phyloP scores from a whole-genome alignment of 192 early-diverging fungal genomes.

The Polychytrium aggregatum region DNA sequence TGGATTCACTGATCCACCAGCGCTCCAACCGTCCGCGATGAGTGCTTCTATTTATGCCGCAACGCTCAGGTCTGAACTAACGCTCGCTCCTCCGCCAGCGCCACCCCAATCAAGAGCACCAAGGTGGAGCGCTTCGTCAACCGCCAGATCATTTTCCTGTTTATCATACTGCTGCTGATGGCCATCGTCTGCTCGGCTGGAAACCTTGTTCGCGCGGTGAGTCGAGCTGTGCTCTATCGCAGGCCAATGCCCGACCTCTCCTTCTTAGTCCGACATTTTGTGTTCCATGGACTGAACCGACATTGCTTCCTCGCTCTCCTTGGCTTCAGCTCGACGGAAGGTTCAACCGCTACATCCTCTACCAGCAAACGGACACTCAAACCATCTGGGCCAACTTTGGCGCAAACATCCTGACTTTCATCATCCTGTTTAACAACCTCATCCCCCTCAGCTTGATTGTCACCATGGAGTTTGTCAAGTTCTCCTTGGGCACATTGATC shows the following conservation, averaged over 20 bases:
- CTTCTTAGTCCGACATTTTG: neutral
- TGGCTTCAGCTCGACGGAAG: too few relatives aligned
- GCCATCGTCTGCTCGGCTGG: slow-evolving; percentile 80
- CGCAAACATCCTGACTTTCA: slow-evolving; percentile 87
- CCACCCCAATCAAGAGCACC: slow-evolving; percentile 87
- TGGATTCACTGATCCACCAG: too few relatives aligned
- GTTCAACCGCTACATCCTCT: too few relatives aligned
- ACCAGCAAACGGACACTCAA: too few relatives aligned
- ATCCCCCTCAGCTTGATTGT: slow-evolving; percentile 98
- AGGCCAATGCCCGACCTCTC: neutral
- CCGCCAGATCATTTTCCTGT: slow-evolving; percentile 86
- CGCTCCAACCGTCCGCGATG: too few relatives aligned
- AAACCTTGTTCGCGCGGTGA: slow-evolving; percentile 35
- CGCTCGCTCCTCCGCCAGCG: too few relatives aligned
- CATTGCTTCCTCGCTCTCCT: too few relatives aligned
- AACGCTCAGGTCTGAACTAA: too few relatives aligned
- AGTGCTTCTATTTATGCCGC: too few relatives aligned
- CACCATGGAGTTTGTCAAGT: slow-evolving; percentile 98
- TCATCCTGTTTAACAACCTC: slow-evolving; percentile 98
- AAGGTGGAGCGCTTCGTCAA: slow-evolving; percentile 86
- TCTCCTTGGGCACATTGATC: slow-evolving; percentile 75
- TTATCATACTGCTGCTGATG: slow-evolving; percentile 73
- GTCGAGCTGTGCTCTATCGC: neutral
- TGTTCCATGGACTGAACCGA: neutral
- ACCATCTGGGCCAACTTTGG: slow-evolving; percentile 56